These are phyloP conservation scores for Phoenix dactylifera DNA, from an alignment of 176 grass and related monocot species.

Conservation along the genomic window DNA sequence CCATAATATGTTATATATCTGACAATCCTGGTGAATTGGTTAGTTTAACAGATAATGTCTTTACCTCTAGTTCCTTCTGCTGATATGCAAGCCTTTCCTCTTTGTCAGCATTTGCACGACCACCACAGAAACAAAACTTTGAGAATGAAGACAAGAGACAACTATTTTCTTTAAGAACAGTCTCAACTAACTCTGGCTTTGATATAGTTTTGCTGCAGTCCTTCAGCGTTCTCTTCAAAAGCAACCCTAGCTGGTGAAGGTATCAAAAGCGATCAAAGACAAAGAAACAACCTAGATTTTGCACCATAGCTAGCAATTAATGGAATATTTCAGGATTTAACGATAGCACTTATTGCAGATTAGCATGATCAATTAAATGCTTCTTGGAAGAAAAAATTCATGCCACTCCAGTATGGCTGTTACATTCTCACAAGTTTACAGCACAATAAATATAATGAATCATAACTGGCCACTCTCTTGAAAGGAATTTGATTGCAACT, in stretches of 20 bases:
- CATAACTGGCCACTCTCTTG: too few relatives aligned
- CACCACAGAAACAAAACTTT: constrained; percentile 6
- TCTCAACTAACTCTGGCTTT: constrained; percentile 42
- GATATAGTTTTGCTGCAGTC: constrained; percentile 29
- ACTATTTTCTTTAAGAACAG: constrained; percentile 37
- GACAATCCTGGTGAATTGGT: too few relatives aligned
- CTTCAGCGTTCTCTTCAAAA: constrained; percentile 62
- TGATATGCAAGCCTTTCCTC: constrained; percentile 36
- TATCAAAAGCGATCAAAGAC: constrained; percentile 2
- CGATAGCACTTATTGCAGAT: too few relatives aligned
- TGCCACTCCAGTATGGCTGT: too few relatives aligned
- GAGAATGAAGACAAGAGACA: constrained; percentile 12
- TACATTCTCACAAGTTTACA: too few relatives aligned
- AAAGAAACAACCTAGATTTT: background rate
- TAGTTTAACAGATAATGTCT: background rate
- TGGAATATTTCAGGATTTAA: too few relatives aligned
- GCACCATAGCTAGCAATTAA: background rate
- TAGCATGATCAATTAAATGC: too few relatives aligned
- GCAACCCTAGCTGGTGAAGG: constrained; percentile 42
- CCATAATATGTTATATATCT: too few relatives aligned
- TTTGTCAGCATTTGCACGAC: constrained; percentile 8
- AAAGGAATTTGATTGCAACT: too few relatives aligned
- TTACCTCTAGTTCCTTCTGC: constrained; percentile 64
- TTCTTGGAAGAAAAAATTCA: too few relatives aligned
- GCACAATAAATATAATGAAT: too few relatives aligned